Conservation (phyloP, 495 filamentous ascomycete species). For the Aspergillus heteromorphus region DNA sequence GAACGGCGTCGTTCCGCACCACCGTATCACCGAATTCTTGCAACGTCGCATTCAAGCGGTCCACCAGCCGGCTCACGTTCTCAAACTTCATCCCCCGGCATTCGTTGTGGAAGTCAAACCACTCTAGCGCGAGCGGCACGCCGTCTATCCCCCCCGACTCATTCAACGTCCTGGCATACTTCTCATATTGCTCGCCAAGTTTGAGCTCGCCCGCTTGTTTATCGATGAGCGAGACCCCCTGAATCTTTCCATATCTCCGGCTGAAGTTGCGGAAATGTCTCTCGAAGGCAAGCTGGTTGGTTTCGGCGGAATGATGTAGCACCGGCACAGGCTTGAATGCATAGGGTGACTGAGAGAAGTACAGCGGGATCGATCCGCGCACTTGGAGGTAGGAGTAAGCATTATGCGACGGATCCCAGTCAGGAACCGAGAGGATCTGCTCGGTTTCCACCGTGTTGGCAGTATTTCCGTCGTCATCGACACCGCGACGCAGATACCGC, state of each 20-base stretch:
- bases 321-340: constrained; percentile 83
- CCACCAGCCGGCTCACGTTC: constrained; percentile 74
- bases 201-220: constrained; percentile 74
- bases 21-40: constrained; percentile 61
- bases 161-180: constrained; percentile 57
- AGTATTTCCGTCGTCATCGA: constrained; percentile 79
- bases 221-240: constrained; percentile 81
- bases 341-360: constrained; percentile 90
- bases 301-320: constrained; percentile 67
- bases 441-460: constrained; percentile 95
- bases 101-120: constrained; percentile 91
- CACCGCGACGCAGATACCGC: constrained; percentile 83
- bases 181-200: constrained; percentile 72
- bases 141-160: constrained; percentile 51
- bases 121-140: constrained; percentile 65
- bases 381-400: constrained; percentile 80
- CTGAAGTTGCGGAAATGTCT: constrained; percentile 68
- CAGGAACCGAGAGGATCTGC: constrained; percentile 70
- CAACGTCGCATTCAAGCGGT: constrained; percentile 58
- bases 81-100: constrained; percentile 97
- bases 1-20: constrained; percentile 44
- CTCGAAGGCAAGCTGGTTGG: constrained; percentile 71
- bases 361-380: constrained; percentile 83
- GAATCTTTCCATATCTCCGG: constrained; percentile 65
- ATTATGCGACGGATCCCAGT: constrained; percentile 56